phyloP scores from a whole-genome alignment of 768 basidiomycete genomes.

The Macrolepiota albuminosa region DNA sequence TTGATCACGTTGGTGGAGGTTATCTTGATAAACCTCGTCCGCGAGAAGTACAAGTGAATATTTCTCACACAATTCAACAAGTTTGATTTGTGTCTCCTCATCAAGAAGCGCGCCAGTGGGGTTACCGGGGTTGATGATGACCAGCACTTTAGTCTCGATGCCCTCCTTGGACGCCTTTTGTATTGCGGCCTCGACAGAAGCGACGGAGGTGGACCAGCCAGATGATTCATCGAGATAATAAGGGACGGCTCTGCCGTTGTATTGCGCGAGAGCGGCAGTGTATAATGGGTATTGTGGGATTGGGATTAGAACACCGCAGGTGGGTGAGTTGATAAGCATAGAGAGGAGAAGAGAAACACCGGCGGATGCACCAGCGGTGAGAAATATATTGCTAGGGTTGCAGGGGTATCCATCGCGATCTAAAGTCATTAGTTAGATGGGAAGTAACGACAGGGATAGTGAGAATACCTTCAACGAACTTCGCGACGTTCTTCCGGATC shows the following conservation, averaged over 20 bases:
- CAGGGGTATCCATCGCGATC: constrained; percentile 89
- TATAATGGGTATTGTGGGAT: constrained; percentile 99
- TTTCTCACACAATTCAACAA: constrained; percentile 83
- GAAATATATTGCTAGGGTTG: constrained; percentile 82
- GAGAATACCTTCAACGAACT: constrained; percentile 77
- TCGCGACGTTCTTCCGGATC: constrained; percentile 84
- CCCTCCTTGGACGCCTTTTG: constrained; percentile 59
- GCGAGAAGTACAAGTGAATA: constrained; percentile 86
- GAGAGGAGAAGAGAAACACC: constrained; percentile 88
- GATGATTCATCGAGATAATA: constrained; percentile 84
- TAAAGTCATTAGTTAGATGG: constrained; percentile 24
- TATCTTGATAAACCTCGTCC: constrained; percentile 97
- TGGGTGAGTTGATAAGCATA: constrained; percentile 66
- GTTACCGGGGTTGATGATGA: constrained; percentile 98
- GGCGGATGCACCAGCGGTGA: constrained; percentile 91
- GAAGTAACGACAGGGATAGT: not conserved
- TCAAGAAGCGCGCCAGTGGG: constrained; percentile 89
- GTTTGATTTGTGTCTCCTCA: constrained; percentile 59
- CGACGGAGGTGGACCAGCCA: constrained; percentile 78
- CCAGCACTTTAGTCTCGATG: constrained; percentile 72
- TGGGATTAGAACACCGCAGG: constrained; percentile 83
- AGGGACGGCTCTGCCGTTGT: constrained; percentile 72
- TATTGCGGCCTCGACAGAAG: constrained; percentile 63
- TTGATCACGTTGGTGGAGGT: constrained; percentile 65
- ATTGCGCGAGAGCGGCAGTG: constrained; percentile 89